A percentile compares a stretch with the other conserved stretches of the same genome.
Conservation (phyloP, 2,329 filamentous ascomycete genomes). For the Aspergillus sp. region DNA sequence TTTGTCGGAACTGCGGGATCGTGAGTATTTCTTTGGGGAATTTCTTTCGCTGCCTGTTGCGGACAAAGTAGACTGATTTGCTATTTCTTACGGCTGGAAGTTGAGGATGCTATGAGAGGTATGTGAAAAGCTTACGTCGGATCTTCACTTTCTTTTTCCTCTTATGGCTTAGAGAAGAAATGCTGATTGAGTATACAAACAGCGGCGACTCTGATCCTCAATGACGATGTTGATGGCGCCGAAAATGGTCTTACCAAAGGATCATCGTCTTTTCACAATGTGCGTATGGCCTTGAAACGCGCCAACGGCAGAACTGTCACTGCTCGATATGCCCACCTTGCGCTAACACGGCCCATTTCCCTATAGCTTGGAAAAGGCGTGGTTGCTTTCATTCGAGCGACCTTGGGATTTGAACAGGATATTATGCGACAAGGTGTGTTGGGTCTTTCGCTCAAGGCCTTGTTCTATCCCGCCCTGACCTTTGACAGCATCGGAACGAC, state of each 20-base stretch:
- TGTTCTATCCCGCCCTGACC: slow-evolving; percentile 11
- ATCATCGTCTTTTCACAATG: slow-evolving; percentile 80
- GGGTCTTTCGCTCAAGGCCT: slow-evolving; percentile 1
- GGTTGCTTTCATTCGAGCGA: slow-evolving; percentile 77
- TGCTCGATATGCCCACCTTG: slow-evolving; percentile 1
- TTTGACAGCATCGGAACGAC: slow-evolving; percentile 57
- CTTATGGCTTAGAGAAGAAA: background rate
- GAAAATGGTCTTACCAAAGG: slow-evolving; percentile 67
- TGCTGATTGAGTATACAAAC: background rate
- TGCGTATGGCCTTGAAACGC: slow-evolving; percentile 24
- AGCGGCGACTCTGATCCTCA: slow-evolving; percentile 71
- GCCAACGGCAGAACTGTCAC: background rate
- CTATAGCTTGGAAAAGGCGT: slow-evolving; percentile 70
- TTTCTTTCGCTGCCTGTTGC: slow-evolving; percentile 10
- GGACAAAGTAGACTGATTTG: slow-evolving; percentile 13
- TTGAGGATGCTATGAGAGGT: slow-evolving; percentile 42
- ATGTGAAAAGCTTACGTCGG: slow-evolving; percentile 6
- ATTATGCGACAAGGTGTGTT: slow-evolving; percentile 69
- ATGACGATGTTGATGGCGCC: slow-evolving; percentile 84
- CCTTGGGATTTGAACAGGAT: slow-evolving; percentile 86
- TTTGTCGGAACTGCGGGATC: slow-evolving; percentile 51
- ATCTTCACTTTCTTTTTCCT: too few relatives aligned
- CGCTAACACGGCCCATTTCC: slow-evolving; percentile 5
- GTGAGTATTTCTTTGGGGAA: slow-evolving; percentile 22
- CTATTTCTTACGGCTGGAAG: slow-evolving; percentile 13